These are phyloP conservation scores for Fusarium miscanthi DNA, from an alignment of 2,329 filamentous ascomycete species.

Conservation along the genomic window DNA sequence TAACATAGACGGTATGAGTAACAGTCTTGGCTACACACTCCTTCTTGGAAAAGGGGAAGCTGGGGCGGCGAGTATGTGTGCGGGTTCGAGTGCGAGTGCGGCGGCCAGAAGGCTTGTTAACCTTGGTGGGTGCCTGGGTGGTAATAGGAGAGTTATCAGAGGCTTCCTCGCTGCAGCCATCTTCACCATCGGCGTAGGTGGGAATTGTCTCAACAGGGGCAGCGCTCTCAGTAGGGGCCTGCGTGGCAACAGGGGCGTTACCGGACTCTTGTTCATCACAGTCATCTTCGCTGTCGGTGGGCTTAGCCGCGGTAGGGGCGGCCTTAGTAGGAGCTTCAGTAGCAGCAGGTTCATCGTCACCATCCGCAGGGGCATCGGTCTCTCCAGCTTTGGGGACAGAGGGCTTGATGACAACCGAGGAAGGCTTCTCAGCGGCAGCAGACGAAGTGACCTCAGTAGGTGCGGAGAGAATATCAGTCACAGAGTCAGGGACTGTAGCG, in stretches of 20 bases:
- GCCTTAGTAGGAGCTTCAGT: neutral
- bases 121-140: conserved; percentile 8
- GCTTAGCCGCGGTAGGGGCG: neutral
- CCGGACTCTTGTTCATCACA: neutral
- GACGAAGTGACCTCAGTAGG: conserved; percentile 4
- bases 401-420: conserved; percentile 17
- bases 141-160: neutral
- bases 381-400: neutral
- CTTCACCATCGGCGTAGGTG: neutral
- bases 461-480: conserved; percentile 26
- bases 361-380: neutral
- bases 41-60: conserved; percentile 6
- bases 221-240: neutral
- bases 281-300: neutral
- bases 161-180: conserved; percentile 22
- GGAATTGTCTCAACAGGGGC: neutral
- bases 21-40: conserved; percentile 35
- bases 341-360: neutral
- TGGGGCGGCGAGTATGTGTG: conserved; percentile 22
- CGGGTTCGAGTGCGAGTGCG: conserved; percentile 16
- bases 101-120: conserved; percentile 22
- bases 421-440: conserved; percentile 7
- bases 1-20: conserved; percentile 41
- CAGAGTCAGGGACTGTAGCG: conserved; percentile 17
- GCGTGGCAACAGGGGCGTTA: neutral